Base-by-base conservation (phyloP, 2,329 filamentous ascomycete species). In the Helminthosporium solani region DNA sequence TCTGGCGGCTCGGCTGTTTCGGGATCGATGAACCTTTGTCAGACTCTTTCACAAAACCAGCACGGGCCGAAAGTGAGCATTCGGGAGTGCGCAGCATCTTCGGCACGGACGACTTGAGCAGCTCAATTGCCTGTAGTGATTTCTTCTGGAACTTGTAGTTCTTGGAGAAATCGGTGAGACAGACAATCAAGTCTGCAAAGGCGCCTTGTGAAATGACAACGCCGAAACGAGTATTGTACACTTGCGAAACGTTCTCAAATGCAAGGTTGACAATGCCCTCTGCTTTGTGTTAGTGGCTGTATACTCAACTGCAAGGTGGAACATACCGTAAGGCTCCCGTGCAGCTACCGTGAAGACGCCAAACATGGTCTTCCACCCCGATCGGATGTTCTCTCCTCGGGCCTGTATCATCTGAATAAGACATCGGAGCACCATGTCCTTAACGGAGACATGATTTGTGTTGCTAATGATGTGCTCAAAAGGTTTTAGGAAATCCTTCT, bases 371-470 rank as follows among this genome's bases (percentile, higher is more conserved):
- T 94, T 87, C 94, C 94, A 99, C 4, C 94, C 94, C 31, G 91
- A 96, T 42, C 92, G 86, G 63, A 99, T 99, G 59, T 97, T 97
- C 70, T 96, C 88, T 5, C 95, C 95, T 47, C 89, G 82, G 25
- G 92, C 91, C 73, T 99, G 94, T 38, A 99, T 96, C 95, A 99
- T 99, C 71, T 99, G 95, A 46, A 96, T 95, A 50, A 99, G 76
- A 66, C 95, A 99, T 34, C 92, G 84, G 19, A 99, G 76, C 36
- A 96, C 90, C 87, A 99, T 92, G 60, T 99, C 94, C 71, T 99
- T 99, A 60, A 99, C 94, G 0, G 88, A 85, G 15, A 96, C 85
- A 53, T 94, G 90, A 53, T 79, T 89, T 33, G 90, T 94, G 68
- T 99, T 97, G 47, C 88, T 86, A 75, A 99, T 89, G 59, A 99